Base-by-base conservation (phyloP, 202 grass and related monocot species). In the Saccharum hybrid region DNA sequence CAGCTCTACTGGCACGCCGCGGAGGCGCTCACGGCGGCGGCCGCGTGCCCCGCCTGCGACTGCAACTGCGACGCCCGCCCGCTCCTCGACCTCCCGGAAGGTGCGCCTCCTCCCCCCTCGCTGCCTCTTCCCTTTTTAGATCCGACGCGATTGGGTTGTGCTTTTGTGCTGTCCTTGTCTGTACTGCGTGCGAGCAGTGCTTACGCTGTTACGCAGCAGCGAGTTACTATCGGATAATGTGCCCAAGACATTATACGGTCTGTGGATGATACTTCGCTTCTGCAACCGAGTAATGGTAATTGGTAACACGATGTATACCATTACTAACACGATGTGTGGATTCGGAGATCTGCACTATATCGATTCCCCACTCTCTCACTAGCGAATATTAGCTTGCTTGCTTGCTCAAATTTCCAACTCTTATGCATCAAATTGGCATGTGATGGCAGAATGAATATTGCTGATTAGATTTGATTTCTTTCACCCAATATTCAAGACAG, bases 1-100 rank as follows among this genome's bases (percentile, higher is more conserved):
- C 96, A 84, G 74, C 96, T 98, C 67, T 98, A 98, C 89, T 98
- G 96, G 96, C 96, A 88, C 91, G 42, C 90, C 7, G 93, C 83
- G 13, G 96, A 94, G 72, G 89, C 79, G 79, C 84, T 96, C 48
- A 88, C 26, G 66, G 87, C 96, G 30, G 41, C 91, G 15, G 82
- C 54, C 2, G 63, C 92, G 18, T 96, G 93, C 72, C 85, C 90
- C 48, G 73, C 82, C 5, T 97, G 94, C 88, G 37, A 80, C 69
- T 99, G 96, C 75, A 91, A 99, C 85, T 96, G 96, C 84, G 94
- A 94, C 84, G 81, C 89, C 7, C 93, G 89, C 61, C 88, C 91
- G 52, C 85, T 94, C 10, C 83, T 99, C 76, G 86, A 84, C 37
- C 78, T 99, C 28, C 91, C 96, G 5, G 81, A 96, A 92, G 96